Conservation (phyloP, 148 eudicot genomes). For the Fagopyrum homotropicum region DNA sequence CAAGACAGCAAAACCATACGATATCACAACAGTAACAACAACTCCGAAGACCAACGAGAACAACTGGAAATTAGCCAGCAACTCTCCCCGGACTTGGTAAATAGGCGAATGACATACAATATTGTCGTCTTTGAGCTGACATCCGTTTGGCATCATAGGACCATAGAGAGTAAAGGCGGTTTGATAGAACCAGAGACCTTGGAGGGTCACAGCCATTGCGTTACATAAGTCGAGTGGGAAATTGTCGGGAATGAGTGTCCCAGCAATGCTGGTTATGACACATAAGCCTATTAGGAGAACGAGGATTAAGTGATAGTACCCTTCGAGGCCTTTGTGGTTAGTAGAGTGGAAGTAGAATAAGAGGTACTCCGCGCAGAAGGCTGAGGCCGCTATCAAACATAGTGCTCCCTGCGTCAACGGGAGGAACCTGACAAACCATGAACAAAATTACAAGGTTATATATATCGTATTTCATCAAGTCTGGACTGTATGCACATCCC, state of each 20-base stretch:
- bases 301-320: constrained; percentile 83
- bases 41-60: constrained; percentile 51
- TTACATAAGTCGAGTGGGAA: constrained; percentile 66
- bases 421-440: constrained; percentile 45
- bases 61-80: constrained; percentile 73
- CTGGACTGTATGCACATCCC: too few species aligned
- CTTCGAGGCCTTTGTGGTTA: constrained; percentile 81
- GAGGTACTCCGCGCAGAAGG: constrained; percentile 81
- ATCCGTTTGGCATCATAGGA: constrained; percentile 82
- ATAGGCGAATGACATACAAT: constrained; percentile 44
- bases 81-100: constrained; percentile 52
- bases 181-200: constrained; percentile 97
- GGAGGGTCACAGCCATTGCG: constrained; percentile 68
- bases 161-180: constrained; percentile 88
- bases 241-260: constrained; percentile 67
- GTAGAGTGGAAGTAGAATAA: constrained; percentile 90
- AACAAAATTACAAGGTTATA: too few species aligned
- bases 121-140: constrained; percentile 41
- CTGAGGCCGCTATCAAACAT: constrained; percentile 67
- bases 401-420: constrained; percentile 74
- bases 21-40: constrained; percentile 32
- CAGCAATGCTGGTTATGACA: constrained; percentile 43
- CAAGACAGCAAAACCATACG: constrained; percentile 37
- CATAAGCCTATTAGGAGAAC: constrained; percentile 70
- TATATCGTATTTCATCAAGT: too few species aligned